These are phyloP conservation scores for Sarcodon aspratus DNA, from an alignment of 768 basidiomycete genomes.

Conservation along the genomic window DNA sequence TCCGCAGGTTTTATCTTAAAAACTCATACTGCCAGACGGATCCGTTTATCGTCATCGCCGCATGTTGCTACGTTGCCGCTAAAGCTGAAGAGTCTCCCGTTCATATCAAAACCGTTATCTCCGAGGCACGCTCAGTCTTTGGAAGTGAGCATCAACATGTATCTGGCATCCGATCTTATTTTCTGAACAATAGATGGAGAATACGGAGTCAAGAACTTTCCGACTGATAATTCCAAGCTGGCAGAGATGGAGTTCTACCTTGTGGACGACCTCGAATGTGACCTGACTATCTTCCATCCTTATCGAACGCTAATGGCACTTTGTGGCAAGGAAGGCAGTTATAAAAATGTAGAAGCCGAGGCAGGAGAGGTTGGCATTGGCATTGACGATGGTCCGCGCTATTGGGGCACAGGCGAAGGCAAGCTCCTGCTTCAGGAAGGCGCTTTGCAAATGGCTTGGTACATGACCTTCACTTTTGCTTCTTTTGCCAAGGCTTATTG, in stretches of 20 bases:
- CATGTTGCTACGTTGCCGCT: conserved; percentile 92
- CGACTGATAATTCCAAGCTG: conserved; percentile 79
- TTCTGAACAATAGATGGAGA: conserved; percentile 27
- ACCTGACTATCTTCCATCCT: conserved; percentile 86
- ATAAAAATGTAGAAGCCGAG: conserved; percentile 36
- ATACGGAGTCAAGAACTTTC: conserved; percentile 70
- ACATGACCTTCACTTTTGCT: conserved; percentile 12
- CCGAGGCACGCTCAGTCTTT: conserved; percentile 73
- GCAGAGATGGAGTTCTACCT: conserved; percentile 99
- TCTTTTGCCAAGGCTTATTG: background rate
- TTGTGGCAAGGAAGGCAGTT: conserved; percentile 46
- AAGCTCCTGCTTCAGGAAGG: conserved; percentile 65
- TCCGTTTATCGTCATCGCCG: conserved; percentile 83
- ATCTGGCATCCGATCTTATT: background rate
- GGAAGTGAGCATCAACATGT: conserved; percentile 35
- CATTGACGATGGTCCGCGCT: conserved; percentile 45
- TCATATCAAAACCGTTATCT: conserved; percentile 86
- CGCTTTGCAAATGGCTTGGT: conserved; percentile 90
- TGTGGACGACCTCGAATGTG: conserved; percentile 92
- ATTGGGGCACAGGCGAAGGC: conserved; percentile 76
- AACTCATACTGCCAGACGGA: conserved; percentile 95
- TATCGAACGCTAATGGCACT: conserved; percentile 81
- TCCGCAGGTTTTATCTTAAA: conserved; percentile 94
- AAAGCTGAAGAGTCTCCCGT: conserved; percentile 96
- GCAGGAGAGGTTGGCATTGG: conserved; percentile 42